These are phyloP conservation scores for Anisodus tanguticus DNA, from an alignment of 257 asterid genomes.

Conservation along the genomic window DNA sequence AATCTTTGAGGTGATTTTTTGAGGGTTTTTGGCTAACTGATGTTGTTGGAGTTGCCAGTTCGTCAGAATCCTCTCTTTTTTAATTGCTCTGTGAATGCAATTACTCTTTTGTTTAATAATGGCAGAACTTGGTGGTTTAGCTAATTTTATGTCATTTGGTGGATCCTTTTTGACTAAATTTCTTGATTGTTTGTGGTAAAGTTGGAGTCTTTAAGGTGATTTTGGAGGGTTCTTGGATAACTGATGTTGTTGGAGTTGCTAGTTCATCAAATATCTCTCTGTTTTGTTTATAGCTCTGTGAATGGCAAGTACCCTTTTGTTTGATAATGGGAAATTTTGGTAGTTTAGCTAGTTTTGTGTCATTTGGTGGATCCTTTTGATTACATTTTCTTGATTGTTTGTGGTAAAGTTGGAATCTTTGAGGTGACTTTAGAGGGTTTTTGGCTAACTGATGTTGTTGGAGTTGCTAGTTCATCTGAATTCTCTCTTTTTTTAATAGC, in stretches of 20 bases:
- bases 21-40: neutral
- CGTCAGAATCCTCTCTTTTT: neutral
- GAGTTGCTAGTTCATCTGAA: neutral
- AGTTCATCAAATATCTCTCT: too few relatives aligned
- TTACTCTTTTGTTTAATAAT: neutral
- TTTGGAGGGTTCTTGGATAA: neutral
- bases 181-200: neutral
- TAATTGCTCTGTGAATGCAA: neutral
- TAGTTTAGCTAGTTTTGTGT: too few relatives aligned
- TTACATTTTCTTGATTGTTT: neutral
- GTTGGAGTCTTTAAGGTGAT: conserved; percentile 12
- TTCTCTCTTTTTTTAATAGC: neutral
- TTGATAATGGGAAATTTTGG: neutral
- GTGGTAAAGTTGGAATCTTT: conserved; percentile 23
- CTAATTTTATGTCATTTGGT: too few relatives aligned
- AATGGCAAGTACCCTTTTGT: neutral
- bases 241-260: neutral
- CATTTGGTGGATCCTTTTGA: neutral
- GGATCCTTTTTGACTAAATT: neutral
- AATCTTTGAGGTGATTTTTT: neutral
- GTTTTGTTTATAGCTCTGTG: neutral
- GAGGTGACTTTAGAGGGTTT: neutral
- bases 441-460: neutral
- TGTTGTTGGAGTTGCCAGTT: neutral
- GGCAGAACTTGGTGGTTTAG: neutral